Base-by-base conservation (phyloP, 78 protist species). In the Dictyostelium capitatum region DNA sequence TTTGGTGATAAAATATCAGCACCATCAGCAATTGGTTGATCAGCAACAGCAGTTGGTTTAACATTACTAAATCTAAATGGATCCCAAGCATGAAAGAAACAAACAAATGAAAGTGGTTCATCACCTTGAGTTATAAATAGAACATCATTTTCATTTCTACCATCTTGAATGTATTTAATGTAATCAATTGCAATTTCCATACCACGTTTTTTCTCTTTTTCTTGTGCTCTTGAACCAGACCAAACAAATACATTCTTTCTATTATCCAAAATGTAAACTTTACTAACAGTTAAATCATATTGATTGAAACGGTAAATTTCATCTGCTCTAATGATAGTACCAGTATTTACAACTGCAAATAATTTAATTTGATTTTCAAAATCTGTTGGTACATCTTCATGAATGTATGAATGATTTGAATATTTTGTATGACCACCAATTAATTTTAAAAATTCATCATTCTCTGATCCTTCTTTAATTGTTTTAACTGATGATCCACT, bases 71-170 rank as follows among this genome's bases (percentile, higher is more conserved):
- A 78, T 56, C 83, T 54, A 17, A 75, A 59, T 11, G 83, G 6
- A 85, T 85, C 92, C 92, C 92, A 85, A 62, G 78, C 32, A 75
- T 85, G 92, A 77, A 74, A 85, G 17, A 32, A 57, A 62, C 92
- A 56, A 10, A 83, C 74, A 47, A 85, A 85, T 9, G 79, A 47
- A 28, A 85, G 57, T n/a, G 92, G 92, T 48, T 85, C 92, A 11
- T 85, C 92, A 14, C 50, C 79, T 62, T 85, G 82, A 43, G 41
- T 85, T 10, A 85, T 85, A 78, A 85, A 85, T 72, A 85, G 48
- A 23, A 85, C 92, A 75, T 72, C 92, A 20, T 53, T 48, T 75
- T 85, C 83, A 47, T 43, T 47, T 75, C 92, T 72, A 59, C 57
- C 28, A 47, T 85, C 92, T 12, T 56, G 32, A 7, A 72, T n/a